A percentile compares a stretch with the other conserved stretches of the same genome.
These are phyloP conservation scores for Tothia fuscella DNA, from an alignment of 2,329 filamentous ascomycete genomes.

Conservation along the genomic window DNA sequence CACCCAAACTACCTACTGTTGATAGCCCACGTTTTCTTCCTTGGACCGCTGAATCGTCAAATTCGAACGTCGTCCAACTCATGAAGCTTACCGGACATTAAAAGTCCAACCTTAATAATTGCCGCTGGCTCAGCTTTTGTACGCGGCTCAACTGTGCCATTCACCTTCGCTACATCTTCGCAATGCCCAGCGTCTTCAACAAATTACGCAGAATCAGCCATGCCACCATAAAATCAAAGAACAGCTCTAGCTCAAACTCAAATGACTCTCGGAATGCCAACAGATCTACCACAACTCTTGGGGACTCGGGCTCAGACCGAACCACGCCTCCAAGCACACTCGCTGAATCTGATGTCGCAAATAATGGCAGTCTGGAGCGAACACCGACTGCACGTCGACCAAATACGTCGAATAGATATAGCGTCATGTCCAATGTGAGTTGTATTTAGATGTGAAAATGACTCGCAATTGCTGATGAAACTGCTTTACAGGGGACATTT, in stretches of 20 bases:
- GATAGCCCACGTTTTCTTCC: no score
- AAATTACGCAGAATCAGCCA: constrained; percentile 3
- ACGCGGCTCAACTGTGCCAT: no score
- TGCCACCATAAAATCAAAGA: constrained; percentile 3
- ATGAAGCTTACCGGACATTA: no score
- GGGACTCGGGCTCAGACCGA: constrained; percentile 2
- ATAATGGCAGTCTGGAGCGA: neutral
- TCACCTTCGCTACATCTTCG: no score
- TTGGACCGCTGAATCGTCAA: no score
- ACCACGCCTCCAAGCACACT: constrained; percentile 8
- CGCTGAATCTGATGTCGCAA: neutral
- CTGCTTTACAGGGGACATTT: no score
- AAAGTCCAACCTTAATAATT: no score
- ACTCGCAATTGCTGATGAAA: no score
- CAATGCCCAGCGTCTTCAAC: constrained; percentile 4
- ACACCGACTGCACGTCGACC: constrained; percentile 6
- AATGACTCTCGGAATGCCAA: constrained; percentile 1
- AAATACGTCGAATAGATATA: constrained; percentile 6
- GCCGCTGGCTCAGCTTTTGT: no score
- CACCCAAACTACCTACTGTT: no score
- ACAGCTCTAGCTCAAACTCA: constrained; percentile 1
- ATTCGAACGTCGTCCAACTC: no score
- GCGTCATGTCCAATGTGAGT: constrained; percentile 7
- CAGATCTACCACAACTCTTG: constrained; percentile 8
- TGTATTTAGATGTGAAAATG: neutral